Evolutionary conservation across 768 basidiomycete species (phyloP).

Genomic region (Leccinum subtestaceum): DNA sequence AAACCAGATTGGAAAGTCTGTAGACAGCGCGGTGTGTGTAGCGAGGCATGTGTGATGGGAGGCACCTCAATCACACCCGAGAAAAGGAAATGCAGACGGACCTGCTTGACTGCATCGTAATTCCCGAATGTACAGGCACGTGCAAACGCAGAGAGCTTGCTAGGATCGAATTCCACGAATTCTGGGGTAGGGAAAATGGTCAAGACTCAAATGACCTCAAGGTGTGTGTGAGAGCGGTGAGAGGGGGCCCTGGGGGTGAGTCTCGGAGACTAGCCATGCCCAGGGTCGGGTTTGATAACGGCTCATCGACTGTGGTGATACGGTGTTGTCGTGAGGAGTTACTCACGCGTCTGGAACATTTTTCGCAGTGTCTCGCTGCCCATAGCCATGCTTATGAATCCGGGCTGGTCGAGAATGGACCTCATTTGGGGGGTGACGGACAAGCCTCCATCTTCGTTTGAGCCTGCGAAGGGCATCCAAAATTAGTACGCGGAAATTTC

Average conservation of each 20-base stretch:
- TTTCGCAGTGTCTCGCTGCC: conserved; percentile 27
- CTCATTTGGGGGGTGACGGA: conserved; percentile 26
- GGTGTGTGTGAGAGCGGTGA: neutral
- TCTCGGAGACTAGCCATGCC: neutral
- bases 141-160: conserved; percentile 23
- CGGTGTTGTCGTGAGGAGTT: neutral
- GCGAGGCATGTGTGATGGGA: neutral
- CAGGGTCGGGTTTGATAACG: neutral
- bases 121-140: conserved; percentile 26
- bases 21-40: neutral
- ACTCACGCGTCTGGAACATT: conserved; percentile 32
- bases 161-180: conserved; percentile 16
- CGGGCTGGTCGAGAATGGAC: conserved; percentile 25
- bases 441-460: conserved; percentile 22
- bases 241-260: neutral
- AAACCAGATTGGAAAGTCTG: neutral
- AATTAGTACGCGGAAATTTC: neutral
- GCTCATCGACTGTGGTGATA: neutral
- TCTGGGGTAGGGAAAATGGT: conserved; percentile 11
- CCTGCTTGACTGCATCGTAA: conserved; percentile 20
- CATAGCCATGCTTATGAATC: conserved; percentile 24
- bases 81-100: conserved; percentile 4
- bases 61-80: neutral
- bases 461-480: conserved; percentile 7
- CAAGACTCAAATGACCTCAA: neutral